Evolutionary conservation across 2,329 filamentous ascomycete genomes (phyloP).

Genomic region (Whalleya microplaca): DNA sequence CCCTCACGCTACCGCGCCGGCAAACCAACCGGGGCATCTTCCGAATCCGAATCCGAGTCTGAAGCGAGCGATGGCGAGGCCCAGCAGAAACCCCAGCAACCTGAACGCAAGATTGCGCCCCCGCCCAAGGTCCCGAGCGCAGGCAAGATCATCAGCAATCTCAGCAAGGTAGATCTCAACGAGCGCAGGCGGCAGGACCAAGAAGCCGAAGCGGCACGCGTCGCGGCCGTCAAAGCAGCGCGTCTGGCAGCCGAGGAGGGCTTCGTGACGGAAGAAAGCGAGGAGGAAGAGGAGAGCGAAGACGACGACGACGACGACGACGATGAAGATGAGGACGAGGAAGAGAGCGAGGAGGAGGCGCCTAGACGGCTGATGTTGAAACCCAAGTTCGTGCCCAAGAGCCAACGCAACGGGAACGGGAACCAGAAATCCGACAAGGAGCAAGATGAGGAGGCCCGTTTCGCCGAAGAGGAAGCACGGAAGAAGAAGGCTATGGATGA

Average conservation of each 20-base stretch:
- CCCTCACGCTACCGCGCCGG: constrained; percentile 85
- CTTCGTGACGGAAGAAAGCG: constrained; percentile 61
- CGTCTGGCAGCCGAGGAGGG: constrained; percentile 61
- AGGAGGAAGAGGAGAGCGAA: constrained; percentile 43
- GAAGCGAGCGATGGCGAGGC: constrained; percentile 48
- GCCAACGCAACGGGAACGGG: constrained; percentile 48
- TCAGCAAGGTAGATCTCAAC: constrained; percentile 57
- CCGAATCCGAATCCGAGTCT: constrained; percentile 54
- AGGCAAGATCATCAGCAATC: constrained; percentile 56
- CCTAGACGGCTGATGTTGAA: constrained; percentile 63
- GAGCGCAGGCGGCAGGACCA: constrained; percentile 50
- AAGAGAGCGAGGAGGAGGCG: constrained; percentile 59
- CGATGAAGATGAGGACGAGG: constrained; percentile 44
- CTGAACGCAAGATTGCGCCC: constrained; percentile 47
- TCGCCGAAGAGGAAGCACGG: constrained; percentile 50
- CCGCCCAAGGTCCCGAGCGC: constrained; percentile 62
- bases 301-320: constrained; percentile 42
- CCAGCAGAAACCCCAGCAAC: constrained; percentile 31
- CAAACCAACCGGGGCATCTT: constrained; percentile 66
- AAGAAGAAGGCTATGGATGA: constrained; percentile 75
- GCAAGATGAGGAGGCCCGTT: constrained; percentile 25
- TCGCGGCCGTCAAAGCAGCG: constrained; percentile 55
- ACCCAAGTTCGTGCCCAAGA: constrained; percentile 67
- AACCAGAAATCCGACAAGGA: constrained; percentile 15
- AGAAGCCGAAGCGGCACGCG: constrained; percentile 49